Conservation (phyloP, 208 protist genomes). For the Trypanosoma scelopori region DNA sequence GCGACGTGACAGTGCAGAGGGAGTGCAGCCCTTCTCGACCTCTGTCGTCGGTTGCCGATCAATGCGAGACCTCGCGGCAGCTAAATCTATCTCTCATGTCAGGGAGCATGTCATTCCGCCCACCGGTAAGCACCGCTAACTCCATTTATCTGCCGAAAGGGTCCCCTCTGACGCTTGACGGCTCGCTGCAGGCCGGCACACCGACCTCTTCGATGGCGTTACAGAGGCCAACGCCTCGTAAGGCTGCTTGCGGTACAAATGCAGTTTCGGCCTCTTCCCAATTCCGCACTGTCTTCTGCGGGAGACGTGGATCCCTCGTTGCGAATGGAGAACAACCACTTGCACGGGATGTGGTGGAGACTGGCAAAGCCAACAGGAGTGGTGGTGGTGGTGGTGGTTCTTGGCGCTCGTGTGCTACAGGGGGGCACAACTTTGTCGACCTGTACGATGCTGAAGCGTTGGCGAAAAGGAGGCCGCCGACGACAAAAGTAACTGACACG, state of each 20-base stretch:
- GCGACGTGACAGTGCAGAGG: conserved; percentile 31
- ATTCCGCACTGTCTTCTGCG: conserved; percentile 2
- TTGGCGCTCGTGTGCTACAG: not conserved
- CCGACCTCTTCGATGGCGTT: not conserved
- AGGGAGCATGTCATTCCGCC: conserved; percentile 17
- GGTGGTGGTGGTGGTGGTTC: not conserved
- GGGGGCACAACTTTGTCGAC: not conserved
- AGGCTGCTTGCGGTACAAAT: not conserved
- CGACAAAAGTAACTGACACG: conserved; percentile 34
- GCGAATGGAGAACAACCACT: not conserved
- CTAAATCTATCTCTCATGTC: conserved; percentile 22
- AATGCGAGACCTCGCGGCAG: not conserved
- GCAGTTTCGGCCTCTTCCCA: not conserved
- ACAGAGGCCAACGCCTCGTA: not conserved
- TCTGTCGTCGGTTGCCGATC: not conserved
- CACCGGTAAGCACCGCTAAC: not conserved
- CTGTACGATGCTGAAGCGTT: not conserved
- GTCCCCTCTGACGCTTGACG: conserved; percentile 9
- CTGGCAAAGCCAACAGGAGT: not conserved
- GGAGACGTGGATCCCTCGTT: not conserved
- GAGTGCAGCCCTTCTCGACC: conserved; percentile 52
- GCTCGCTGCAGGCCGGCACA: conserved; percentile 2
- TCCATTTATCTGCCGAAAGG: conserved; percentile 2
- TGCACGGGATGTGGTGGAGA: conserved; percentile 9
- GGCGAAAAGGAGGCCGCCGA: not conserved